A percentile compares a stretch with the other conserved stretches of the same genome.
Evolutionary conservation across 495 filamentous ascomycete genomes (phyloP).

Genomic region (Endocarpon pusillum): DNA sequence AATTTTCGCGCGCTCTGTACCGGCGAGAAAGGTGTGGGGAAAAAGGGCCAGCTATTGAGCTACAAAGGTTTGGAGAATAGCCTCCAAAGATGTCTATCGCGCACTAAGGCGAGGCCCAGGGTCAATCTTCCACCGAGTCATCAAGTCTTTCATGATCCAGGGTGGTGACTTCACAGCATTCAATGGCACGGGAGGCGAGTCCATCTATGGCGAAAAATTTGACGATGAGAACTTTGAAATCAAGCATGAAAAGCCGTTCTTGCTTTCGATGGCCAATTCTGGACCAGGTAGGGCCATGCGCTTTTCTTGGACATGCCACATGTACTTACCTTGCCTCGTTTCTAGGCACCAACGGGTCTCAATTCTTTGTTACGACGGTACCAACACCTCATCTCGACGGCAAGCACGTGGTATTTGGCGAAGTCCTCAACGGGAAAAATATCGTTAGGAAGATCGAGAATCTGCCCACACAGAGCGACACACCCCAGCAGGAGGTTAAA

Average conservation of each 20-base stretch:
- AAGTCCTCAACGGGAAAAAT: constrained; percentile 68
- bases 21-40: constrained; percentile 76
- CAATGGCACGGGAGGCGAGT: constrained; percentile 93
- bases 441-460: constrained; percentile 85
- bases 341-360: constrained; percentile 86
- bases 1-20: constrained; percentile 96
- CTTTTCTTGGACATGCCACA: too few species aligned
- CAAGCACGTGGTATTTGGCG: constrained; percentile 63
- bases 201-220: constrained; percentile 96
- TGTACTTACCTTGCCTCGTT: too few species aligned
- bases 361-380: constrained; percentile 97
- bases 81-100: background rate
- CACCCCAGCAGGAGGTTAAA: constrained; percentile 52
- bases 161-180: constrained; percentile 95
- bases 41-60: constrained; percentile 67
- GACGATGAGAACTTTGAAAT: constrained; percentile 90
- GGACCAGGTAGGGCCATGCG: too few species aligned
- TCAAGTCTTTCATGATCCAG: constrained; percentile 99
- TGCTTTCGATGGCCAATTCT: constrained; percentile 95
- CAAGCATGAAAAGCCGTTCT: constrained; percentile 88
- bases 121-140: constrained; percentile 87
- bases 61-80: constrained; percentile 32
- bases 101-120: constrained; percentile 20
- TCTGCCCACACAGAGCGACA: constrained; percentile 62
- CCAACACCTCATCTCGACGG: constrained; percentile 82